A percentile compares a stretch with the other conserved stretches of the same genome.
These are phyloP conservation scores for Jatropha curcas DNA, from an alignment of 345 rosid species.

Conservation along the genomic window DNA sequence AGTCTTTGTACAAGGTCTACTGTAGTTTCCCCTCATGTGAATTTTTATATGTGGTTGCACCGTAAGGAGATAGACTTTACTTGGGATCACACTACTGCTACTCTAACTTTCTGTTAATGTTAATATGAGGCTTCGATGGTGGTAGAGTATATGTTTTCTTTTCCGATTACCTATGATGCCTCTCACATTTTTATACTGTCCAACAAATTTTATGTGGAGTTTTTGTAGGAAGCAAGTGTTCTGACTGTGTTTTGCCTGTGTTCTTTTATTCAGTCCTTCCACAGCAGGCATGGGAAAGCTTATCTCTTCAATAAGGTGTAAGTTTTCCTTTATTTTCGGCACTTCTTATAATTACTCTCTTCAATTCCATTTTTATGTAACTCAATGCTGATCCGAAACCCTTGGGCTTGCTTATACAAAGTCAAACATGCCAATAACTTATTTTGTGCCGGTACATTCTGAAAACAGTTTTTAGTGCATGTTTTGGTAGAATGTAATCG, in stretches of 20 bases:
- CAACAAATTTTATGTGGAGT: slow-evolving; percentile 12
- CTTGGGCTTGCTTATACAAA: slow-evolving; percentile 3
- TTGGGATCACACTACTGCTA: neutral
- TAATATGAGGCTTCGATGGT: neutral
- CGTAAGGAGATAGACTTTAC: neutral
- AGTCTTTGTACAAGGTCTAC: neutral
- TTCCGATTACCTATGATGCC: neutral
- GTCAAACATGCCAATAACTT: slow-evolving; percentile 1
- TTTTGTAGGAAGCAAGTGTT: slow-evolving; percentile 23
- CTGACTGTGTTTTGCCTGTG: slow-evolving; percentile 40
- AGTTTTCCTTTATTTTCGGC: slow-evolving; percentile 54
- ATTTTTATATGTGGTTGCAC: neutral
- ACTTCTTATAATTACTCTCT: slow-evolving; percentile 6
- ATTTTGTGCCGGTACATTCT: neutral
- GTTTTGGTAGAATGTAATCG: too few species aligned
- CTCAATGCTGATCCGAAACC: neutral
- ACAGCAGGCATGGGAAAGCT: slow-evolving; percentile 90
- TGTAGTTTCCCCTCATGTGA: neutral
- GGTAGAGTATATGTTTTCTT: neutral
- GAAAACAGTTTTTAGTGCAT: neutral
- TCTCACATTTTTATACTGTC: slow-evolving; percentile 3
- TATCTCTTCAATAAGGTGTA: slow-evolving; percentile 98
- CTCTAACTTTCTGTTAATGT: neutral
- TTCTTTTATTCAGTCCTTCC: slow-evolving; percentile 73
- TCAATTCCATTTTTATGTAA: neutral